A percentile compares a stretch with the other conserved stretches of the same genome.
Conservation (phyloP, 495 filamentous ascomycete genomes). For the Talaromyces stipitatus region DNA sequence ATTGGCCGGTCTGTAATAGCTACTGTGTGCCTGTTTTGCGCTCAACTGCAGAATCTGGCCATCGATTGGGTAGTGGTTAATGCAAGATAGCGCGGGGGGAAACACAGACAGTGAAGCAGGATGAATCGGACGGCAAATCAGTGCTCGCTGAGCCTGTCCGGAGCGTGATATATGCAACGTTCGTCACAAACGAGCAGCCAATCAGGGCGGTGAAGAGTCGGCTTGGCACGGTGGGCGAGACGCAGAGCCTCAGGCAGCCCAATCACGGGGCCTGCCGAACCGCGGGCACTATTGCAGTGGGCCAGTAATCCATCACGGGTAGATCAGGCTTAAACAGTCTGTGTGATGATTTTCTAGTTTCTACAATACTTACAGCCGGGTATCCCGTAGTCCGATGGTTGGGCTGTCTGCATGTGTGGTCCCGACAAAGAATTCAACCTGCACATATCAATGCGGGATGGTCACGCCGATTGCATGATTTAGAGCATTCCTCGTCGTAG, state of each 20-base stretch:
- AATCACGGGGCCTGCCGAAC: not conserved
- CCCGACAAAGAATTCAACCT: not conserved
- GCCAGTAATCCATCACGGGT: not conserved
- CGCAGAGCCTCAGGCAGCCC: not conserved
- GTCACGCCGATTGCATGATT: not conserved
- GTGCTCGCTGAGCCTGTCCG: not conserved
- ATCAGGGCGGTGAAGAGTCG: not conserved
- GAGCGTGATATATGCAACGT: not conserved
- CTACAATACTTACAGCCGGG: too few relatives aligned
- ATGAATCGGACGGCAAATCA: not conserved
- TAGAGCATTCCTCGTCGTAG: too few relatives aligned
- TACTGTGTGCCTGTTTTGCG: constrained; percentile 1
- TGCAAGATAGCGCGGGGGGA: constrained; percentile 3
- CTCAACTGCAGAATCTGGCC: not conserved
- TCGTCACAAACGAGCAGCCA: not conserved
- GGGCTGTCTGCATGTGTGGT: not conserved
- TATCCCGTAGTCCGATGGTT: too few relatives aligned
- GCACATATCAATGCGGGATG: not conserved
- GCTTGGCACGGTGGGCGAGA: not conserved
- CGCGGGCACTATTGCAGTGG: not conserved
- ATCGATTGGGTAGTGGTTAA: not conserved
- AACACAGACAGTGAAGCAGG: not conserved
- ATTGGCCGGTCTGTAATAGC: not conserved
- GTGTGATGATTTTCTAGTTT: not conserved
- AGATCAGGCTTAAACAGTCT: not conserved